Evolutionary conservation across 257 asterid species (phyloP), one percentile per base, ranked within the genome.

Genomic region (Ilex aquifolium): DNA sequence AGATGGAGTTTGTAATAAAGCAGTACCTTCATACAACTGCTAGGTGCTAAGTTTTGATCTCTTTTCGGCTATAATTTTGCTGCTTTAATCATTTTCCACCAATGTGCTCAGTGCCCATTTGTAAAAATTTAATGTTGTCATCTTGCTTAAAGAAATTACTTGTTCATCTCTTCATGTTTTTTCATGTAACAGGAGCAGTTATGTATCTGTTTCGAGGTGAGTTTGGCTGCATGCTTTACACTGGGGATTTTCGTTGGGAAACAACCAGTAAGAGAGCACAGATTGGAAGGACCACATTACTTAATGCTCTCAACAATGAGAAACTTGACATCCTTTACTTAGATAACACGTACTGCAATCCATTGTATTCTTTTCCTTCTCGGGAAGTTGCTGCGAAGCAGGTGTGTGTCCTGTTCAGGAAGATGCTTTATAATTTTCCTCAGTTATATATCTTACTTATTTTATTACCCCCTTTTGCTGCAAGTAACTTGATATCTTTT

Each of bases 161-260:
- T 11, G 1, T 49, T 12, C 5, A 11, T 3, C 17, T 49, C 50
- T 44, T 44, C 9, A 13, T 1, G 50, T 13, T 13, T 44, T 49
- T n/a, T 49, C 17, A 15, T 63, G 48, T 29, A 32, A 21, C 71
- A 90, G 97, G 95, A 62, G 87, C 97, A 13, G 90, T 87, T 46
- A 87, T 87, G 97, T 85, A 85, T 62, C 73, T 91, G 79, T 88
- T 91, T 73, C 94, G 88, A 7, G 97, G 97, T 63, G 96, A 85
- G 30, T 84, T 85, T 69, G 96, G 97, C 36, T 77, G 83, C 69
- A 73, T 74, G 86, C 91, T 90, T 32, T 77, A 68, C 67, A 88
- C 97, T 42, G 97, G 97, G 71, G 97, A 90, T 77, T 90, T 90
- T 63, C 90, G 96, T 56, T 90, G 97, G 96, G 91, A 90, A 73